These are phyloP conservation scores for Boletus rubroflammeus DNA, from an alignment of 768 basidiomycete species.

Conservation along the genomic window DNA sequence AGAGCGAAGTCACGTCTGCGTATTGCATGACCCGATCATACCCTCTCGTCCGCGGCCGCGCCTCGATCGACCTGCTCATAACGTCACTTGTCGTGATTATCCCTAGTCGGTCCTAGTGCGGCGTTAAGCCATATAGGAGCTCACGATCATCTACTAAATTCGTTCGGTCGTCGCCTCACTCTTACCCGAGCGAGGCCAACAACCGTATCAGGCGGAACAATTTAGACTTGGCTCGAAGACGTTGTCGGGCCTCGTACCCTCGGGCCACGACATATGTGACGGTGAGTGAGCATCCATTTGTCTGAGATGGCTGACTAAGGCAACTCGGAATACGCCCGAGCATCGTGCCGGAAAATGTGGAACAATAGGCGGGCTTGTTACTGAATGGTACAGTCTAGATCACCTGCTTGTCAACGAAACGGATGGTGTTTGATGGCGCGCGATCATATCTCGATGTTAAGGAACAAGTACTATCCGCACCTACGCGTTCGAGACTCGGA, in stretches of 20 bases:
- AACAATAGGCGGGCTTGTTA: neutral
- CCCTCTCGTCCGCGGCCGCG: constrained; percentile 3
- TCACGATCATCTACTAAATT: neutral
- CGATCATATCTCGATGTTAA: neutral
- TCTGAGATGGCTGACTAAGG: neutral
- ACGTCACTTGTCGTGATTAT: neutral
- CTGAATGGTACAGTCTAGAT: neutral
- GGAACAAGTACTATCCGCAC: neutral
- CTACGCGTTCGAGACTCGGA: neutral
- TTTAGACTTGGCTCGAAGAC: neutral
- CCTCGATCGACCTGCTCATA: neutral
- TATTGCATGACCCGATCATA: neutral
- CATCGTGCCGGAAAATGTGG: neutral
- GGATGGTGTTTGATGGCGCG: neutral
- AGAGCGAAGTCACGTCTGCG: neutral
- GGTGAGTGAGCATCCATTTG: neutral
- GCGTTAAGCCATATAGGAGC: neutral
- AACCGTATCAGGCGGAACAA: neutral
- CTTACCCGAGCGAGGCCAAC: neutral
- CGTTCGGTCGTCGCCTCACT: neutral
- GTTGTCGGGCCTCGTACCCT: neutral
- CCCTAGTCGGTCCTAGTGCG: neutral
- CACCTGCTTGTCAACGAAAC: neutral
- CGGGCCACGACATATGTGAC: neutral
- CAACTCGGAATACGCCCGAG: neutral